Conservation (phyloP, 768 basidiomycete species). For the Auriculariales sp. region DNA sequence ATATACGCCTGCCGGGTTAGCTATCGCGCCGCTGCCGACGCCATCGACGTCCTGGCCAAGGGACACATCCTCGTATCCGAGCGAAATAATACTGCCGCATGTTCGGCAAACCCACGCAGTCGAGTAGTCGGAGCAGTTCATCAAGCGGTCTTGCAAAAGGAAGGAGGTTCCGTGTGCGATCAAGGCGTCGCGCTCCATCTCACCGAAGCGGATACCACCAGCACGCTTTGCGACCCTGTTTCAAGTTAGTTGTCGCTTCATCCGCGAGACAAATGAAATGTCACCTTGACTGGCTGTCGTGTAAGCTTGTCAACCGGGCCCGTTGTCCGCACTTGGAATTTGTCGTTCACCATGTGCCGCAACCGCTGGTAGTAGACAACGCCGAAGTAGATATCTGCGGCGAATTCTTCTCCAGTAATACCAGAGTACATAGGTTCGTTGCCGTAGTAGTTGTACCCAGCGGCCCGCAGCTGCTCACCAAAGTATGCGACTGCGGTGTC, state of each 20-base stretch:
- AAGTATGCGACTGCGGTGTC: constrained; percentile 98
- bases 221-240: constrained; percentile 94
- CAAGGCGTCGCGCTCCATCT: constrained; percentile 98
- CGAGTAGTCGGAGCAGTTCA: constrained; percentile 99
- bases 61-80: constrained; percentile 85
- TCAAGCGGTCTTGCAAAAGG: constrained; percentile 92
- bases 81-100: constrained; percentile 88
- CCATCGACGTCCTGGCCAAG: constrained; percentile 50
- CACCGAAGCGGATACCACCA: constrained; percentile 97
- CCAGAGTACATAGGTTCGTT: constrained; percentile 99
- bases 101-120: constrained; percentile 97
- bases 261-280: constrained; percentile 1
- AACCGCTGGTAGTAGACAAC: constrained; percentile 98
- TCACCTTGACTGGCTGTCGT: constrained; percentile 89
- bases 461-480: constrained; percentile 80
- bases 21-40: constrained; percentile 32
- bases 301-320: constrained; percentile 94
- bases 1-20: constrained; percentile 76
- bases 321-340: constrained; percentile 98
- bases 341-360: constrained; percentile 98
- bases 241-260: too few relatives aligned
- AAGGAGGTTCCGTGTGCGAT: constrained; percentile 98
- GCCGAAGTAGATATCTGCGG: constrained; percentile 96
- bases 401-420: constrained; percentile 96
- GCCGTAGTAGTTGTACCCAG: constrained; percentile 97